Percentiles rank a stretch among this genome's conserved stretches.
Evolutionary conservation across 352 stramenopile genomes (phyloP).

Genomic region (Globisporangium abappressorium): DNA sequence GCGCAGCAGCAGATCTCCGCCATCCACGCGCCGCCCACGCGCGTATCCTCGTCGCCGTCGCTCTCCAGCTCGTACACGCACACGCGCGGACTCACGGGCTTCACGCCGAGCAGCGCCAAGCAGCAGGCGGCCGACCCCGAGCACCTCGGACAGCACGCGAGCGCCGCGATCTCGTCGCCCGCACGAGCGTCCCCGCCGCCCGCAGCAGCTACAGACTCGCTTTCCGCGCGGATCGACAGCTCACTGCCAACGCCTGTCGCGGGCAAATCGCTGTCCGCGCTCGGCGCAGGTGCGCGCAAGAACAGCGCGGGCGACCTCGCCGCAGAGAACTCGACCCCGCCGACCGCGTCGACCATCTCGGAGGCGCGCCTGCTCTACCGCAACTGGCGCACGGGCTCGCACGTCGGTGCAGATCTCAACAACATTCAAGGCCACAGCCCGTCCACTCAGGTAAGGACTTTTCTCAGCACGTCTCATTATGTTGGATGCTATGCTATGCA

Average conservation of each 20-base stretch:
- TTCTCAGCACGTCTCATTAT: neutral
- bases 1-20: neutral
- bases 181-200: neutral
- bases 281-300: slow-evolving; percentile 24
- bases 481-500: neutral
- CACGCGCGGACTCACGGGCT: slow-evolving; percentile 19
- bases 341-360: slow-evolving; percentile 47
- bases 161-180: slow-evolving; percentile 33
- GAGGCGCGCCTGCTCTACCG: slow-evolving; percentile 75
- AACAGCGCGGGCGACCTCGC: slow-evolving; percentile 72
- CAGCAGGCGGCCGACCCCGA: slow-evolving; percentile 18
- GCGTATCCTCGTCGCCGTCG: slow-evolving; percentile 19
- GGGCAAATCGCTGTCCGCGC: neutral
- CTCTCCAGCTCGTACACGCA: slow-evolving; percentile 11
- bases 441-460: neutral
- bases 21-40: slow-evolving; percentile 7
- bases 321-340: slow-evolving; percentile 41
- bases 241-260: slow-evolving; percentile 6
- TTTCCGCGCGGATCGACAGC: slow-evolving; percentile 6
- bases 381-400: slow-evolving; percentile 70
- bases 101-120: slow-evolving; percentile 12
- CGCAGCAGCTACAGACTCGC: slow-evolving; percentile 10
- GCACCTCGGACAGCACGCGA: slow-evolving; percentile 10
- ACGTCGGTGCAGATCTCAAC: slow-evolving; percentile 35
- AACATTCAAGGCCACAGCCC: slow-evolving; percentile 8